Evolutionary conservation across 306 rosid species (phyloP).

Genomic region (Ziziphus jujuba): DNA sequence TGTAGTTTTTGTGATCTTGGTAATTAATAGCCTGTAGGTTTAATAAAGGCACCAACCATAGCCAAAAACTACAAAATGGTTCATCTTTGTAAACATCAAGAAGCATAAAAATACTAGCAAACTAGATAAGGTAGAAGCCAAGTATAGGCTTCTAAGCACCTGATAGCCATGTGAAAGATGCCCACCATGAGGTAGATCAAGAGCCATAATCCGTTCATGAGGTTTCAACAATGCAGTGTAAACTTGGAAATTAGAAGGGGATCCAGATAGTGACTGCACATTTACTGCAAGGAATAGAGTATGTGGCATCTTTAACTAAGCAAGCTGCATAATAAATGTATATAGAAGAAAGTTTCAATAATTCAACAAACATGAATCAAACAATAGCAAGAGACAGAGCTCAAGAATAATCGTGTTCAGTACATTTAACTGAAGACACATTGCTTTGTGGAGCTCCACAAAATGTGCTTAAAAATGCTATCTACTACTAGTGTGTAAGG

Average conservation of each 20-base stretch:
- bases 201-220: constrained; percentile 96
- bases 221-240: constrained; percentile 92
- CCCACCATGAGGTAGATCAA: constrained; percentile 95
- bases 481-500: background rate
- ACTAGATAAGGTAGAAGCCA: background rate
- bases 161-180: constrained; percentile 98
- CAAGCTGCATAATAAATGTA: constrained; percentile 8
- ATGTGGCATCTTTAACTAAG: constrained; percentile 25
- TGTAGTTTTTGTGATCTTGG: too few species aligned
- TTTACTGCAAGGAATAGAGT: constrained; percentile 62
- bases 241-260: constrained; percentile 95
- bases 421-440: constrained; percentile 5
- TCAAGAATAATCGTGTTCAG: background rate
- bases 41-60: constrained; percentile 5
- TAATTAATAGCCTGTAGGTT: too few species aligned
- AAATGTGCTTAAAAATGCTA: background rate
- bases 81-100: background rate
- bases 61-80: background rate
- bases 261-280: constrained; percentile 90
- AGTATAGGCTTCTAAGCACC: constrained; percentile 36
- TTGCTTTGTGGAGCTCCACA: too few species aligned
- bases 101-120: constrained; percentile 1
- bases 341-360: constrained; percentile 7
- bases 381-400: background rate
- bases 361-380: constrained; percentile 8